Conservation (phyloP, 1,284 basidiomycete genomes). For the Trametes polyzona region DNA sequence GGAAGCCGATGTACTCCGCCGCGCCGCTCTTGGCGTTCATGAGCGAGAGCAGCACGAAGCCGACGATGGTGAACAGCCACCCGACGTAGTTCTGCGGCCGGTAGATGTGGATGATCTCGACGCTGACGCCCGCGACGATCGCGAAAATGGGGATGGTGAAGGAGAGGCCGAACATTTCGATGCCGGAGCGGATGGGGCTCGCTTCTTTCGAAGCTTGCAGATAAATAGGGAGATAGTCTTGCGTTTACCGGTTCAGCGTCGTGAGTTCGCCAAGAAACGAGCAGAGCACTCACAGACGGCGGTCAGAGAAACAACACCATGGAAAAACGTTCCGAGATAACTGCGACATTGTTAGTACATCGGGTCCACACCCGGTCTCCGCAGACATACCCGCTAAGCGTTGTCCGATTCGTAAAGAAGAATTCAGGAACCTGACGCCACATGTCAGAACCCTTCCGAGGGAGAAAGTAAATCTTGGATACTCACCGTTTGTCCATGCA, state of each 20-base stretch:
- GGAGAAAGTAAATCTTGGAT: too few relatives aligned
- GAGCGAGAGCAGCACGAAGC: constrained; percentile 33
- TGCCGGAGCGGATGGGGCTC: constrained; percentile 26
- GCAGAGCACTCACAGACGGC: constrained; percentile 10
- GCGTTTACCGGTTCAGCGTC: too few relatives aligned
- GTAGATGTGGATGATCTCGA: constrained; percentile 30
- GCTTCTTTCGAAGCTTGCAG: constrained; percentile 42
- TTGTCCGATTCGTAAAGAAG: constrained; percentile 36
- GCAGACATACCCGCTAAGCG: constrained; percentile 36
- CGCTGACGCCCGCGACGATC: constrained; percentile 28
- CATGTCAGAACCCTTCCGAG: background rate
- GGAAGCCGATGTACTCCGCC: constrained; percentile 37
- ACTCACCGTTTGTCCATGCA: constrained; percentile 15
- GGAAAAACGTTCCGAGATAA: constrained; percentile 30
- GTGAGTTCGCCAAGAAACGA: too few relatives aligned
- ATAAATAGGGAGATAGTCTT: constrained; percentile 42
- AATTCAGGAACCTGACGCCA: constrained; percentile 31
- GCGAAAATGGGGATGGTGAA: constrained; percentile 32
- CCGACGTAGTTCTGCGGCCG: constrained; percentile 30
- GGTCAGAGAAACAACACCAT: constrained; percentile 12
- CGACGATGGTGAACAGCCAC: constrained; percentile 35
- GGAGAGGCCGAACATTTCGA: constrained; percentile 31
- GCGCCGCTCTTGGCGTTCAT: constrained; percentile 28
- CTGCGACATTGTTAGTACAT: background rate
- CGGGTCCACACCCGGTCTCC: too few relatives aligned